Evolutionary conservation across 139 green algal species (phyloP), one percentile per base, ranked within the genome.

Genomic region (Closterium sp.): DNA sequence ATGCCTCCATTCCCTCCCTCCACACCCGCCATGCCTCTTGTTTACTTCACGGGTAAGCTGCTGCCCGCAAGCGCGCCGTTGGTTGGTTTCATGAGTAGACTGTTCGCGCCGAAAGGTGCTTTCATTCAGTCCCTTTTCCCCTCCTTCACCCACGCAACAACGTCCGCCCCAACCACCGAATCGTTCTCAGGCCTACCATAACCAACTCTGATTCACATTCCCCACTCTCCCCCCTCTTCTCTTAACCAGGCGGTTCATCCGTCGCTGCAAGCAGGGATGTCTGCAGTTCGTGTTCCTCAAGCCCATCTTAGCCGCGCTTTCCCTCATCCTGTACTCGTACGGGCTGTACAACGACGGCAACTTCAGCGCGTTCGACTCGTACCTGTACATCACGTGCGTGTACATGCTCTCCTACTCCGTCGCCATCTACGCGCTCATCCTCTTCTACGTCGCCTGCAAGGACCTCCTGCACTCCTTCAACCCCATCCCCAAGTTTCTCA

Each of bases 271-370:
- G 84, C 97, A 97, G 90, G 96, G 96, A 30, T 96, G 96, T 2
- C 92, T 99, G 88, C 98, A 99, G 94, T 99, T 99, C 95, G 98
- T 99, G 35, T 93, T 98, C 33, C n/a, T 97, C 3, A 99, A 99
- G 95, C 98, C 98, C 23, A 93, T 98, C 16, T 93, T 99, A 87
- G 97, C 97, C 0, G 38, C 95, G 1, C 83, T 98, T 1, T 97
- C 95, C 1, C 64, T 99, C 6, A 94, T 98, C 9, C 95, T 99
- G 0, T 97, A 97, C 85, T 94, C 94, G 4, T 93, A 95, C 5
- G 96, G 93, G 2, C 91, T 95, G 76, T 99, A 98, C 92, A 93
- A 91, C 32, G 98, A 98, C 83, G 97, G 96, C 30, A 94, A 98
- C 93, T 98, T 94, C 33, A 87, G 86, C 81, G 31, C 87, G 12